phyloP scores from a whole-genome alignment of 176 grass and related monocot genomes.

The Saccharum spontaneum region DNA sequence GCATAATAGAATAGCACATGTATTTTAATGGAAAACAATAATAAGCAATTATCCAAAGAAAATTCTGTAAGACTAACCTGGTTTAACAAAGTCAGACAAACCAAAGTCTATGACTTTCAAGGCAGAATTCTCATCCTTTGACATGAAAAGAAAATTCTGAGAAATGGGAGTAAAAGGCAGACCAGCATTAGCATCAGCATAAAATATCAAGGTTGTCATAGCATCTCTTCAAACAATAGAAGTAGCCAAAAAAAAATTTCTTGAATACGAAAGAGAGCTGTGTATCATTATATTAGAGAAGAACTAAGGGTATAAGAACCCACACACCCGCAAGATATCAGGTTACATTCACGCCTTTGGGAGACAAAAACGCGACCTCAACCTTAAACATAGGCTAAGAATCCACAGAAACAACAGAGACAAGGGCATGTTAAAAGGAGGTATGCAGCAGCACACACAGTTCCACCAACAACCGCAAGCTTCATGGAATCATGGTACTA shows the following conservation, averaged over 20 bases:
- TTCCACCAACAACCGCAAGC: conserved; percentile 1
- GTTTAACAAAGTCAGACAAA: conserved; percentile 73
- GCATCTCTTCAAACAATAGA: background rate
- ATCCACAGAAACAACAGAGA: conserved; percentile 10
- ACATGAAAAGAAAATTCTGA: conserved; percentile 68
- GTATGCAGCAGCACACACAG: background rate
- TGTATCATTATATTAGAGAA: background rate
- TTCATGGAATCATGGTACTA: background rate
- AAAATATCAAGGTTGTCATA: conserved; percentile 9
- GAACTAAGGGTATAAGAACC: background rate
- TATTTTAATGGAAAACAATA: background rate
- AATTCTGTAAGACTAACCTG: conserved; percentile 48
- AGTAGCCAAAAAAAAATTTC: background rate
- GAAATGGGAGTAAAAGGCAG: conserved; percentile 5
- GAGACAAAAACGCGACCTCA: background rate
- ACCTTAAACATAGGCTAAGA: background rate
- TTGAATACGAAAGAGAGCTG: background rate
- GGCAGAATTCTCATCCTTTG: conserved; percentile 54
- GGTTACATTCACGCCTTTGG: background rate
- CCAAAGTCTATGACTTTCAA: conserved; percentile 81
- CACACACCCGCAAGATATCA: background rate
- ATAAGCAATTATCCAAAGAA: conserved; percentile 12
- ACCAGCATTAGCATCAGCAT: conserved; percentile 23
- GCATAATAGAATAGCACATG: conserved; percentile 25
- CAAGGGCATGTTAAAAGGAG: conserved; percentile 10